These are phyloP conservation scores for Acacia confusa DNA, from an alignment of 306 rosid genomes.

Conservation along the genomic window DNA sequence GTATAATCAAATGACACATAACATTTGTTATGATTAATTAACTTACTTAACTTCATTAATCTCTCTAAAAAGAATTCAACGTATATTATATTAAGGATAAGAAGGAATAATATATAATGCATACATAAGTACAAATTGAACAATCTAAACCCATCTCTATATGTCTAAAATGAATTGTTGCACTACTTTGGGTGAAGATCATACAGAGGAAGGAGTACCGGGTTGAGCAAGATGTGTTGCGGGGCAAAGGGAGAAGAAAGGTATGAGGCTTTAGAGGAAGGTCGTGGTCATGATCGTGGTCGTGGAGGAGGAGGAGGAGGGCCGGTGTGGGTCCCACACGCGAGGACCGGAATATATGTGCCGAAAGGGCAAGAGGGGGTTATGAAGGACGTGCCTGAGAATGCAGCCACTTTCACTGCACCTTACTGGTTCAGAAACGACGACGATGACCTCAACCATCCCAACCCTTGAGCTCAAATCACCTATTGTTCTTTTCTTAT, in stretches of 20 bases:
- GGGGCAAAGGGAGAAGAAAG: background rate
- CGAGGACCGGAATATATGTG: constrained; percentile 65
- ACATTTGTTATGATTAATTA: too few species aligned
- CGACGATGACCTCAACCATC: constrained; percentile 51
- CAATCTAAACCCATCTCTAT: too few species aligned
- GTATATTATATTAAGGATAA: too few species aligned
- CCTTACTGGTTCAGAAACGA: constrained; percentile 63
- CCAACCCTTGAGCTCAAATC: background rate
- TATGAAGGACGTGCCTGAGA: constrained; percentile 61
- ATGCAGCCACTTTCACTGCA: constrained; percentile 48
- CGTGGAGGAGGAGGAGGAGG: constrained; percentile 18
- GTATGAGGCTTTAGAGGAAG: background rate
- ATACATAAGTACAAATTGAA: too few species aligned
- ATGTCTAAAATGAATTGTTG: background rate
- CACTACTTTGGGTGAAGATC: background rate
- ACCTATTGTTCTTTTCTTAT: background rate
- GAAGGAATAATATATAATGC: too few species aligned
- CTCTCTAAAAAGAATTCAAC: too few species aligned
- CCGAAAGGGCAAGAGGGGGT: constrained; percentile 77
- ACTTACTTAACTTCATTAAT: too few species aligned
- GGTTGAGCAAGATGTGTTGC: background rate
- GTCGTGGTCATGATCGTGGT: background rate
- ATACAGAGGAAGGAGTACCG: constrained; percentile 20
- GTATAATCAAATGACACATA: too few species aligned
- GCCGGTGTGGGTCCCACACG: constrained; percentile 64